Base-by-base conservation (phyloP, 2,329 filamentous ascomycete genomes). In the Elsinoe batatas region DNA sequence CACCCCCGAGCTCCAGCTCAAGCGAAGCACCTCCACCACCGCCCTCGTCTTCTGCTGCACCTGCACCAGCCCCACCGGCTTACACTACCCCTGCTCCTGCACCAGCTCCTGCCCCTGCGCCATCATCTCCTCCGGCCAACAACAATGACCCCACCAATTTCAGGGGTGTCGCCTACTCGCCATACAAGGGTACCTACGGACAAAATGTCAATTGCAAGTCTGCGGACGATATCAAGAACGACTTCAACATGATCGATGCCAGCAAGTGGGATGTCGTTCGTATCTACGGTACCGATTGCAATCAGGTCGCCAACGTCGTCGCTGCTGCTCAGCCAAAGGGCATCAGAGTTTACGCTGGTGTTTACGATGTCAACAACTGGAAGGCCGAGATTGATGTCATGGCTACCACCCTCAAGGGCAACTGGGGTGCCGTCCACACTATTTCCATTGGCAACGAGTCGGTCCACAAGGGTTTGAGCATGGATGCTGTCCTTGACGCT, bases 381-480 rank as follows among this genome's bases (percentile, higher is more conserved):
- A 46, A 44, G 37, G 60, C 71, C 1, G 82, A 87, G 57, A 74
- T 87, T n/a, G 61, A 76, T 8, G 74, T 72, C 30, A 82, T 94
- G 58, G 78, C 82, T 56, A 67, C 74, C 3, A 81, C 78, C 12
- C 75, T 86, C 40, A 70, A 71, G 5, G 75, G 77, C 30, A 79
- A 87, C 68, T 95, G 87, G 87, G 74, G 73, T 49, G 67, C 74
- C 12, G 78, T 94, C 59, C 77, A 86, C 65, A 85, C 87, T 1
- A 77, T 95, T 64, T 80, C 81, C 56, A 78, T 95, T 40, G 89
- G 88, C 59, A 95, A 95, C 66, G 89, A 95, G 69, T 75, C 85
- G 33, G 82, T 95, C 67, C 85, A 88, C 69, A 78, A 76, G 53
- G 80, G 81, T 38, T 68, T 75, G 36, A 76, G 75, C 3, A 74